These are phyloP conservation scores for Hippophae gyantsensis DNA, from an alignment of 306 rosid species.

Conservation along the genomic window DNA sequence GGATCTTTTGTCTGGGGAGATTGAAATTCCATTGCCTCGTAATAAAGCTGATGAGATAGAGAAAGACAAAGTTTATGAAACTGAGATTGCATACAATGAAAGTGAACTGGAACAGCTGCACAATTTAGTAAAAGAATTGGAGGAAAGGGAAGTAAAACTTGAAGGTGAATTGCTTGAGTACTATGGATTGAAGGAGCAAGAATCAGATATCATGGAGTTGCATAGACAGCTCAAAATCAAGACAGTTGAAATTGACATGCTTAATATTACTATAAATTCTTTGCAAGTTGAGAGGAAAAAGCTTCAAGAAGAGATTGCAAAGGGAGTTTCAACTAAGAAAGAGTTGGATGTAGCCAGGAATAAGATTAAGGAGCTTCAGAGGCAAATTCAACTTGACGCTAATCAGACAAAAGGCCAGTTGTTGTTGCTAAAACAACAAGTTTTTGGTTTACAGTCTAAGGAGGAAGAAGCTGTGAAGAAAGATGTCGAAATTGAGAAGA, in stretches of 20 bases:
- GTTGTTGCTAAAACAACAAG: constrained; percentile 88
- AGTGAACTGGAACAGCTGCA: constrained; percentile 59
- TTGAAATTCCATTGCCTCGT: constrained; percentile 54
- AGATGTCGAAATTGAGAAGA: constrained; percentile 64
- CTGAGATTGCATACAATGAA: constrained; percentile 72
- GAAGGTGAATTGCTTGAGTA: constrained; percentile 87
- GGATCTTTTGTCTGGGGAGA: constrained; percentile 72
- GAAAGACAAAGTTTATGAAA: constrained; percentile 54
- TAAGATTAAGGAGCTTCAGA: constrained; percentile 84
- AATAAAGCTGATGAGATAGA: constrained; percentile 27
- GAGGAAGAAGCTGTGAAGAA: constrained; percentile 69
- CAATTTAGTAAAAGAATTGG: constrained; percentile 64
- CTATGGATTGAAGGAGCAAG: constrained; percentile 75
- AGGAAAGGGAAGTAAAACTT: constrained; percentile 88
- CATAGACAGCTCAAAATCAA: constrained; percentile 70
- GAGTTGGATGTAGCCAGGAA: constrained; percentile 73
- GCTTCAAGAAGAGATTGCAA: constrained; percentile 63
- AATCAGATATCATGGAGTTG: constrained; percentile 55
- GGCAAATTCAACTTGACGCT: constrained; percentile 83
- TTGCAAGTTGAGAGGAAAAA: constrained; percentile 81
- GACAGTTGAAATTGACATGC: constrained; percentile 64
- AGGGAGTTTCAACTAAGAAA: constrained; percentile 48
- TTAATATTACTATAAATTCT: constrained; percentile 66
- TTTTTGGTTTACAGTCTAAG: constrained; percentile 60
- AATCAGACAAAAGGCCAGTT: constrained; percentile 82